Conservation (phyloP, 768 basidiomycete species). For the Coprinellus micaceus region DNA sequence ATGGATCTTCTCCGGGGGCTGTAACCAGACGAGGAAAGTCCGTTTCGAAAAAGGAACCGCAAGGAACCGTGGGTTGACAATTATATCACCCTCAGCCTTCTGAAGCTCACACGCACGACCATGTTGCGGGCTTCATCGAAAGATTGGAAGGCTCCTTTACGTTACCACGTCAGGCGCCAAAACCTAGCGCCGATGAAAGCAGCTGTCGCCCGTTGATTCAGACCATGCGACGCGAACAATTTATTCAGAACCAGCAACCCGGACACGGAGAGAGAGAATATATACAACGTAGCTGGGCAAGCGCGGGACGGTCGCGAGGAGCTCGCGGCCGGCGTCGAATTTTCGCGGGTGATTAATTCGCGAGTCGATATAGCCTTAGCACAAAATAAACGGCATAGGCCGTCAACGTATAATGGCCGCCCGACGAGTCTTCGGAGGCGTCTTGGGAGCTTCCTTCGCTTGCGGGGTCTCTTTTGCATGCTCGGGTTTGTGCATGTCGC, state of each 20-base stretch:
- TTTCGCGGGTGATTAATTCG: constrained; percentile 26
- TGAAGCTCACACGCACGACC: constrained; percentile 38
- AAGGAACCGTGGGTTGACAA: constrained; percentile 42
- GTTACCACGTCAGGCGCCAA: constrained; percentile 12
- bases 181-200: constrained; percentile 10
- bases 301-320: background rate
- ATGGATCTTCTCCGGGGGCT: constrained; percentile 55
- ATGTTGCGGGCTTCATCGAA: constrained; percentile 9
- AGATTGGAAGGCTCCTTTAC: constrained; percentile 12
- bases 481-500: constrained; percentile 40
- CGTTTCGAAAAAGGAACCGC: constrained; percentile 42
- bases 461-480: constrained; percentile 9
- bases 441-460: background rate
- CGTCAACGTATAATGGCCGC: constrained; percentile 7
- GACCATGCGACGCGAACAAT: background rate
- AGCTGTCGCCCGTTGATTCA: background rate
- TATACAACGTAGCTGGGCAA: constrained; percentile 2
- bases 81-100: constrained; percentile 34
- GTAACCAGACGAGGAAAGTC: constrained; percentile 48
- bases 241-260: background rate
- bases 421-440: background rate
- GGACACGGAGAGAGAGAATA: background rate
- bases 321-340: constrained; percentile 21
- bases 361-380: constrained; percentile 28
- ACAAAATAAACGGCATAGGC: constrained; percentile 18